Base-by-base conservation (phyloP, 108 stramenopile genomes). In the Nannochloropsis gaditana region DNA sequence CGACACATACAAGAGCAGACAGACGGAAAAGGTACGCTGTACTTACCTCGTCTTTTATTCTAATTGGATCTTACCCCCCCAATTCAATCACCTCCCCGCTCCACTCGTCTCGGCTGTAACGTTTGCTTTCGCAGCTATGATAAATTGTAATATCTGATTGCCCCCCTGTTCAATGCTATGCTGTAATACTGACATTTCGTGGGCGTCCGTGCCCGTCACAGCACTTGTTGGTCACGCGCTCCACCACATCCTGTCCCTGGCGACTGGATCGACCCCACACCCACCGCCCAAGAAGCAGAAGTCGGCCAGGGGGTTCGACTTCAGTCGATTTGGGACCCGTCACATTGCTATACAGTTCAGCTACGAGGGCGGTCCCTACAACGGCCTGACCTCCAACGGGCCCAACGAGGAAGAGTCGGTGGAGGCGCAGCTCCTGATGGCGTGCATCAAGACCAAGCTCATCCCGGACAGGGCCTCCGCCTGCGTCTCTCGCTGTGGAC, bases 401-500 rank as follows among this genome's bases (percentile, higher is more conserved):
- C 87, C 86, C 44, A 91, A 90, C 9, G 82, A 84, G 21, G 94
- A 94, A 85, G 91, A 95, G 73, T 94, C 95, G 11, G 93, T 97
- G 15, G 98, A 98, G 87, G 88, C 86, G 79, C 89, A 87, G 41
- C 89, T 98, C 44, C 96, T 98, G 91, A 89, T 88, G 3, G 96
- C 98, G 3, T 90, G 97, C 15, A 84, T 90, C 44, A 93, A 92
- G 83, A 90, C 94, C 44, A 84, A 92, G 11, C 89, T 98, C 17
- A 89, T 97, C 9, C 43, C 21, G 84, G 91, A 44, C 83, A 88
- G 82, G 89, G 93, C 21, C 87, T 81, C 90, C 11, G 92, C 92
- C 80, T 84, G 89, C 41, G 99, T 97, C 90, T 95, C 95, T 2
- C 90, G 99, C 31, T 98, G 96, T 86, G 99, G 99, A 42, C 90